Conservation (phyloP, 2,329 filamentous ascomycete species). For the Fonsecaea nubica region DNA sequence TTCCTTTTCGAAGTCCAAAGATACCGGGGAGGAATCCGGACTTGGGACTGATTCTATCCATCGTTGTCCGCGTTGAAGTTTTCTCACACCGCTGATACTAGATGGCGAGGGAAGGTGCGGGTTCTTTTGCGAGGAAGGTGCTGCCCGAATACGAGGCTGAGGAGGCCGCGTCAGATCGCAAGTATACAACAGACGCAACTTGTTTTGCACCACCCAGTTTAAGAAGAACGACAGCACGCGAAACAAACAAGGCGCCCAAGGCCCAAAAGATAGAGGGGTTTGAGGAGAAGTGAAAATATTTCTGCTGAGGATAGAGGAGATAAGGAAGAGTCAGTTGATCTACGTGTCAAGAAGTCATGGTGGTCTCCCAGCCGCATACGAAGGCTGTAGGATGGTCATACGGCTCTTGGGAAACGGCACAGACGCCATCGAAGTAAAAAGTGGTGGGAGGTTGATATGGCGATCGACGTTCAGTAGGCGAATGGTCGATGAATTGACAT, state of each 20-base stretch:
- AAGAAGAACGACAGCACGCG: background rate
- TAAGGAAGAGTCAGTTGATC: slow-evolving; percentile 26
- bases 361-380: slow-evolving; percentile 7
- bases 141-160: slow-evolving; percentile 20
- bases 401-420: slow-evolving; percentile 13
- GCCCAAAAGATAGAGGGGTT: background rate
- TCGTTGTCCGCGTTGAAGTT: slow-evolving; percentile 13
- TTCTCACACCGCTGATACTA: background rate
- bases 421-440: slow-evolving; percentile 11
- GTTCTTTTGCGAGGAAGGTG: slow-evolving; percentile 14
- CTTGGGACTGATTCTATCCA: slow-evolving; percentile 37
- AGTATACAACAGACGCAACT: background rate
- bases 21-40: slow-evolving; percentile 37
- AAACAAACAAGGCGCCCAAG: background rate
- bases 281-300: background rate
- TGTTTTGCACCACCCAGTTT: background rate
- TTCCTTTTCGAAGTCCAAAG: slow-evolving; percentile 28
- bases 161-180: background rate
- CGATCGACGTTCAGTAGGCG: slow-evolving; percentile 24
- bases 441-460: slow-evolving; percentile 21
- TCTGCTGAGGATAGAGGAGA: slow-evolving; percentile 8
- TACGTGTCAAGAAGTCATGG: slow-evolving; percentile 16
- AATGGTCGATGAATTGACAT: slow-evolving; percentile 18
- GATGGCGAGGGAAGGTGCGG: slow-evolving; percentile 1
- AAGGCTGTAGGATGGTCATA: background rate